phyloP scores from a whole-genome alignment of 331 rosid genomes.

The Prunus yedoensis region DNA sequence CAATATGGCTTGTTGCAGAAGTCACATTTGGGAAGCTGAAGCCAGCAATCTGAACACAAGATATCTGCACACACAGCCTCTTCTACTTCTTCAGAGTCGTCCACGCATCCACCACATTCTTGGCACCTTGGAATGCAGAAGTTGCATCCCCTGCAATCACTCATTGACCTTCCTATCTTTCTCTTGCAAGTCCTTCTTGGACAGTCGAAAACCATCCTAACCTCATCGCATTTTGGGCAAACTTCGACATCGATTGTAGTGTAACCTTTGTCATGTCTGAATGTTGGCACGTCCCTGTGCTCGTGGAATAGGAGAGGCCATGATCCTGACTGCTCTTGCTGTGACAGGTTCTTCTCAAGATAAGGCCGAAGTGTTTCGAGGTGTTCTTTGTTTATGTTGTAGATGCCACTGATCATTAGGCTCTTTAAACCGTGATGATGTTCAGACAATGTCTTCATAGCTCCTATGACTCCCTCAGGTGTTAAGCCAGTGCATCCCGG shows the following conservation, averaged over 20 bases:
- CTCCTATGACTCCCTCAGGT: conserved; percentile 60
- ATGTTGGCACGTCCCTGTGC: conserved; percentile 9
- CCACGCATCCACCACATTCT: conserved; percentile 69
- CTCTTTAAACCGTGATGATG: conserved; percentile 44
- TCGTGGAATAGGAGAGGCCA: conserved; percentile 40
- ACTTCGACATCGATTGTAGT: conserved; percentile 48
- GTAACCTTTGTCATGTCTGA: conserved; percentile 13
- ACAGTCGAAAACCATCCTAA: conserved; percentile 60
- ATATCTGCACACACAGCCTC: conserved; percentile 56
- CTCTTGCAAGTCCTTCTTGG: conserved; percentile 50
- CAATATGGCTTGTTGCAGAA: conserved; percentile 84
- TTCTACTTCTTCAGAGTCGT: conserved; percentile 45
- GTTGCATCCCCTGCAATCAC: conserved; percentile 55
- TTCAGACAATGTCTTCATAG: conserved; percentile 54
- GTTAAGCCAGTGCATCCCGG: conserved; percentile 80
- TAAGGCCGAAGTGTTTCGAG: conserved; percentile 37
- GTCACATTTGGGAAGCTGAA: conserved; percentile 67
- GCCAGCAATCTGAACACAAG: conserved; percentile 72
- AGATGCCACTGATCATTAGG: conserved; percentile 63
- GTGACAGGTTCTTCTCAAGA: conserved; percentile 31
- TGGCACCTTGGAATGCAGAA: conserved; percentile 70
- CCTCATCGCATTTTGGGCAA: conserved; percentile 66
- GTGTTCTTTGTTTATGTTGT: conserved; percentile 59
- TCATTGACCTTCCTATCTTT: conserved; percentile 22
- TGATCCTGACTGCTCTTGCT: conserved; percentile 11